phyloP scores from a whole-genome alignment of 2,329 filamentous ascomycete genomes.

The Massarina eburnea region DNA sequence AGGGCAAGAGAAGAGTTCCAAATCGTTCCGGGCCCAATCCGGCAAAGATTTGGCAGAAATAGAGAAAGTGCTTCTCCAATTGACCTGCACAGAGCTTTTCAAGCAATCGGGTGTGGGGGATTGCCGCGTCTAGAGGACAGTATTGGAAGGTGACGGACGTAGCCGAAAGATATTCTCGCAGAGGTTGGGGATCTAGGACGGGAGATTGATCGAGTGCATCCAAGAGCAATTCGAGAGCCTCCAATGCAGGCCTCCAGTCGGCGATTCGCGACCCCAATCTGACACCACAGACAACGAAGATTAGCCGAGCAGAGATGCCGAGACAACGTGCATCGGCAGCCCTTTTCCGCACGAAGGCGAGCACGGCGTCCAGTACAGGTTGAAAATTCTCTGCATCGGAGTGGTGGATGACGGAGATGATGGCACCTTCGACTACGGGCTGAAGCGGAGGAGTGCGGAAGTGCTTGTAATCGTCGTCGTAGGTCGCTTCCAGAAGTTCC shows the following conservation, averaged over 20 bases:
- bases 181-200: slow-evolving; percentile 13
- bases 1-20: slow-evolving; percentile 72
- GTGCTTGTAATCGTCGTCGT: slow-evolving; percentile 20
- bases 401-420: slow-evolving; percentile 83
- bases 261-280: slow-evolving; percentile 74
- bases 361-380: slow-evolving; percentile 65
- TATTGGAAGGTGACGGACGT: slow-evolving; percentile 70
- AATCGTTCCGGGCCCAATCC: slow-evolving; percentile 75
- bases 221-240: slow-evolving; percentile 39
- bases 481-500: slow-evolving; percentile 49
- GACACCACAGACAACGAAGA: slow-evolving; percentile 75
- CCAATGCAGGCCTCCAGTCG: slow-evolving; percentile 69
- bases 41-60: slow-evolving; percentile 81
- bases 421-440: slow-evolving; percentile 71
- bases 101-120: slow-evolving; percentile 68
- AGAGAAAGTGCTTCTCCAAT: slow-evolving; percentile 73
- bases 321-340: slow-evolving; percentile 48
- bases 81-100: slow-evolving; percentile 65
- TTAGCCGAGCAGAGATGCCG: slow-evolving; percentile 47
- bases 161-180: slow-evolving; percentile 47
- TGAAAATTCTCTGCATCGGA: slow-evolving; percentile 73
- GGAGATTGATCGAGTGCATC: slow-evolving; percentile 41
- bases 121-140: slow-evolving; percentile 76
- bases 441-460: slow-evolving; percentile 54
- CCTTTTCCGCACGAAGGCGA: slow-evolving; percentile 28